Conservation (phyloP, 352 stramenopile species). For the Globisporangium camurandrum region DNA sequence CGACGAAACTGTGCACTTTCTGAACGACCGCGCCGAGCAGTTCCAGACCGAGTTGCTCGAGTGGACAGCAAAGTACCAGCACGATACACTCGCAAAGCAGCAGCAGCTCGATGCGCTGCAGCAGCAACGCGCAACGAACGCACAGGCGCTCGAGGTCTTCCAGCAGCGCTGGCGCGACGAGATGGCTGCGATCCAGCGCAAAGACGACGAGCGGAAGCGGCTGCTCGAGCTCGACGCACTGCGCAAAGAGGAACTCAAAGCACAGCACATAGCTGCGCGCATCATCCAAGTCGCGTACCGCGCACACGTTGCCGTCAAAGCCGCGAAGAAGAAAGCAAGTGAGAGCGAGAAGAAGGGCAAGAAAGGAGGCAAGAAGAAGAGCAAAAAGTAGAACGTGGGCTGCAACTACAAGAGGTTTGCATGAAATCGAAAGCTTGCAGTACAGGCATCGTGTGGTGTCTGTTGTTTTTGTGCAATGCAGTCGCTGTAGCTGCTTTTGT, state of each 20-base stretch:
- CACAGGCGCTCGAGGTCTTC: conserved; percentile 53
- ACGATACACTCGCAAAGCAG: conserved; percentile 72
- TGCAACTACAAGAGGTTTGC: too few species aligned
- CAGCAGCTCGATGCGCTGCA: conserved; percentile 49
- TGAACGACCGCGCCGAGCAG: conserved; percentile 73
- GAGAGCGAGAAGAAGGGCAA: conserved; percentile 61
- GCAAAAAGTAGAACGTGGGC: too few species aligned
- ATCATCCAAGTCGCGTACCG: conserved; percentile 67
- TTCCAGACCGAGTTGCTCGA: conserved; percentile 52
- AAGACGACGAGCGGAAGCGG: conserved; percentile 62
- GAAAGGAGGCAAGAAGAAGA: conserved; percentile 46
- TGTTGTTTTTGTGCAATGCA: too few species aligned
- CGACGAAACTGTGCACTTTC: conserved; percentile 67
- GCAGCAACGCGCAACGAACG: conserved; percentile 44
- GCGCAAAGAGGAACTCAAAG: conserved; percentile 58
- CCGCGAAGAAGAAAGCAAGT: conserved; percentile 53
- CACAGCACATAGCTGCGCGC: conserved; percentile 53
- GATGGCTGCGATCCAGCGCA: conserved; percentile 61
- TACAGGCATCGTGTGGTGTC: too few species aligned
- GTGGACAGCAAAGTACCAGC: conserved; percentile 77
- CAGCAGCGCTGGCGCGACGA: conserved; percentile 69
- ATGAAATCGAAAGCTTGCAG: too few species aligned
- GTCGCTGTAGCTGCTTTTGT: not conserved
- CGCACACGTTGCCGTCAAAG: conserved; percentile 29
- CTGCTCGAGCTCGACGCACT: conserved; percentile 57